Conservation (phyloP, 768 basidiomycete species). For the Boletus subparvulus region DNA sequence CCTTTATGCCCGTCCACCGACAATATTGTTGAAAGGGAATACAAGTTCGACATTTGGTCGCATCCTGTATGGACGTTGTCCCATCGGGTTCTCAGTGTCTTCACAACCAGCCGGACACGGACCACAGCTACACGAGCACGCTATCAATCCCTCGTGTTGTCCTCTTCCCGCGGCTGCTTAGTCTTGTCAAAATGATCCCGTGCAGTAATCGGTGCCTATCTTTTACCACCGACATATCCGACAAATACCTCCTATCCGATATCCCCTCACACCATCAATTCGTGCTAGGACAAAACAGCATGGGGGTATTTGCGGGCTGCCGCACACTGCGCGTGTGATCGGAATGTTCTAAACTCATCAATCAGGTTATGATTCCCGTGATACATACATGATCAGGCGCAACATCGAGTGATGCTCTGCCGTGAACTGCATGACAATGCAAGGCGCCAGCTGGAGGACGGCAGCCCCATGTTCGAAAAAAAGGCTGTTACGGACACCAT, state of each 20-base stretch:
- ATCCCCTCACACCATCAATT: not conserved
- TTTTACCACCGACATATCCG: conserved; percentile 15
- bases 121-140: not conserved
- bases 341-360: conserved; percentile 17
- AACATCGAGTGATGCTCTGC: conserved; percentile 17
- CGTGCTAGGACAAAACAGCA: not conserved
- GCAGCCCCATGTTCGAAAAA: conserved; percentile 11
- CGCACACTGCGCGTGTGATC: conserved; percentile 18
- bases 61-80: conserved; percentile 2
- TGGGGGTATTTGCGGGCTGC: conserved; percentile 8
- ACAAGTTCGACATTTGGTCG: conserved; percentile 1
- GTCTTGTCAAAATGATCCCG: conserved; percentile 6
- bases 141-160: conserved; percentile 10
- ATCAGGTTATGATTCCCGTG: conserved; percentile 24
- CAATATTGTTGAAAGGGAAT: conserved; percentile 7
- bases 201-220: conserved; percentile 24
- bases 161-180: conserved; percentile 19
- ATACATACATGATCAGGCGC: conserved; percentile 15
- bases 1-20: conserved; percentile 2
- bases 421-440: conserved; percentile 17
- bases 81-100: conserved; percentile 14
- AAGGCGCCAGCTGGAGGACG: conserved; percentile 8
- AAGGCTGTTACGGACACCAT: conserved; percentile 13
- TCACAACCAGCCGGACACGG: conserved; percentile 12
- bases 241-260: conserved; percentile 24